Percentiles rank a stretch among this genome's conserved stretches.
phyloP scores from a whole-genome alignment of 345 rosid species.

The Cardamine chenopodiifolia region DNA sequence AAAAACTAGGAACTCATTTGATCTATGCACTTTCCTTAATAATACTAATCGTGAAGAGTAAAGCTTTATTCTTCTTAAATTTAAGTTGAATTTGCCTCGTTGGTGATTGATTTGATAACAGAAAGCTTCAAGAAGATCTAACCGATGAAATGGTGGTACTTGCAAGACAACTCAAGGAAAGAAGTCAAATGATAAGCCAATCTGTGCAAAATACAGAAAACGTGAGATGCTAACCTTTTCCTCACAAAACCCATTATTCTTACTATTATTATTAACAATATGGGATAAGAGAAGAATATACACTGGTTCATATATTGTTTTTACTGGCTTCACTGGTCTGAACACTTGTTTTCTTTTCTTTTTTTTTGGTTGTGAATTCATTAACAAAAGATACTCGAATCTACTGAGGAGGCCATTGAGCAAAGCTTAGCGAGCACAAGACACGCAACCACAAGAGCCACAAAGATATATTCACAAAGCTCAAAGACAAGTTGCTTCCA shows the following conservation, averaged over 20 bases:
- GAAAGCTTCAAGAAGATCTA: conserved; percentile 82
- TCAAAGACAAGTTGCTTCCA: conserved; percentile 88
- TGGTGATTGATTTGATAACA: conserved; percentile 36
- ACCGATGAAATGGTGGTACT: conserved; percentile 95
- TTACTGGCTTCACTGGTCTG: conserved; percentile 4
- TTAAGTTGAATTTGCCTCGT: not conserved
- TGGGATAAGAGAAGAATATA: not conserved
- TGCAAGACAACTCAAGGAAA: conserved; percentile 85
- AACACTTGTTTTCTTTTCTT: not conserved
- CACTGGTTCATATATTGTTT: not conserved
- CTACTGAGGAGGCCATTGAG: conserved; percentile 83
- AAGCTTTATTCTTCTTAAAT: not conserved
- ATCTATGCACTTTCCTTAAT: not conserved
- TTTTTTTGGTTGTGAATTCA: not conserved
- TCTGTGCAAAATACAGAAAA: conserved; percentile 84
- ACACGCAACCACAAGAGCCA: conserved; percentile 68
- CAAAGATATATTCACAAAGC: conserved; percentile 58
- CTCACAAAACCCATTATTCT: not conserved
- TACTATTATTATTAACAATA: not conserved
- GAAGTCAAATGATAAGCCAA: conserved; percentile 75
- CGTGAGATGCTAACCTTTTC: conserved; percentile 41
- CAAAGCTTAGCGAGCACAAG: conserved; percentile 89
- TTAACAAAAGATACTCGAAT: conserved; percentile 72
- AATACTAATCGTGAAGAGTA: not conserved
- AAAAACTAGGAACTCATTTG: conserved; percentile 9